A percentile compares a stretch with the other conserved stretches of the same genome.
These are phyloP conservation scores for Escallonia rubra DNA, from an alignment of 129 eudicot species.

Conservation along the genomic window DNA sequence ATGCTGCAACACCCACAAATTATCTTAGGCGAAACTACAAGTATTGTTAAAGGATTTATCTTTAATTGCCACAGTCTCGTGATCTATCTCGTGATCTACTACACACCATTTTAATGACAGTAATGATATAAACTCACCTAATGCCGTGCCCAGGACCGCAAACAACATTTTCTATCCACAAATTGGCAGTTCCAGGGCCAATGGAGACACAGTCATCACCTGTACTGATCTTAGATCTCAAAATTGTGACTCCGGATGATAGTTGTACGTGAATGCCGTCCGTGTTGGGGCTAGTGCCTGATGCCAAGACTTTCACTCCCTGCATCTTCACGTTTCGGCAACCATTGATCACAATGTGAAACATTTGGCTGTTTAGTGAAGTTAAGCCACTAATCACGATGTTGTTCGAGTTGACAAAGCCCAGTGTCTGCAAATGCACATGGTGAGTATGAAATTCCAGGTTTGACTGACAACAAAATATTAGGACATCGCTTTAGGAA, in stretches of 20 bases:
- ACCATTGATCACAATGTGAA: slow-evolving; percentile 57
- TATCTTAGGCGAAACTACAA: background rate
- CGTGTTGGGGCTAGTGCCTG: slow-evolving; percentile 67
- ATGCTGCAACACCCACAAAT: slow-evolving; percentile 25
- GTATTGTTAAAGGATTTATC: background rate
- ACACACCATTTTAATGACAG: background rate
- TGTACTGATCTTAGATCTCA: slow-evolving; percentile 49
- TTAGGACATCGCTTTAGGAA: no score
- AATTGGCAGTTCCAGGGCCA: slow-evolving; percentile 53
- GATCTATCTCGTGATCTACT: no score
- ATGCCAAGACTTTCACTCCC: slow-evolving; percentile 45
- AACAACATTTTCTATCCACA: slow-evolving; percentile 48
- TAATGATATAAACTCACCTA: slow-evolving; percentile 35
- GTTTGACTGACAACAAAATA: no score
- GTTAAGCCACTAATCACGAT: slow-evolving; percentile 36
- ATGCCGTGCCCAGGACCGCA: slow-evolving; percentile 92
- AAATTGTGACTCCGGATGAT: slow-evolving; percentile 47
- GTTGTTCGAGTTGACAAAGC: slow-evolving; percentile 46
- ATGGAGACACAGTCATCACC: slow-evolving; percentile 84
- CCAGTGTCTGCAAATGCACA: slow-evolving; percentile 44
- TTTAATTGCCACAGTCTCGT: no score
- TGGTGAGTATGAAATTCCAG: no score
- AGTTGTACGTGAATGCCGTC: slow-evolving; percentile 68
- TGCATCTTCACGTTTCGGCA: slow-evolving; percentile 40
- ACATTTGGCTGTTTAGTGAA: slow-evolving; percentile 68